phyloP scores from a whole-genome alignment of 352 stramenopile genomes.

The Phytophthora chlamydospora region DNA sequence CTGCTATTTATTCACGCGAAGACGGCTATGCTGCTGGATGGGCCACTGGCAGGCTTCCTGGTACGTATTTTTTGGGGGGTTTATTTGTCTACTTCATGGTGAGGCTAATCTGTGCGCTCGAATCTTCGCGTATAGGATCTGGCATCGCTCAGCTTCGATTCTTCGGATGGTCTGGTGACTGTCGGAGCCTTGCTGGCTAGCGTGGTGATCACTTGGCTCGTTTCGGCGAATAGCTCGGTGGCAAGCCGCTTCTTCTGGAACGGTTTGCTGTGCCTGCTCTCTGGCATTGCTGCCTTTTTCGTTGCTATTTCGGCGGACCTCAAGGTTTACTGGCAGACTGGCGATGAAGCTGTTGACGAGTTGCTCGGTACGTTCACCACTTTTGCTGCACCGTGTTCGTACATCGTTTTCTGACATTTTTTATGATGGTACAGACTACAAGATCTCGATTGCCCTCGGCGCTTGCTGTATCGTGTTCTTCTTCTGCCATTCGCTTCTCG shows the following conservation, averaged over 20 bases:
- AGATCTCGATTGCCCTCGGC: conserved; percentile 79
- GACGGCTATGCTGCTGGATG: conserved; percentile 53
- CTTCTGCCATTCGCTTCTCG: conserved; percentile 67
- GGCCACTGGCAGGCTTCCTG: conserved; percentile 59
- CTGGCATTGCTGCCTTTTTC: conserved; percentile 56
- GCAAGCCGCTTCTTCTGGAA: conserved; percentile 76
- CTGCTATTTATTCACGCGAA: conserved; percentile 81
- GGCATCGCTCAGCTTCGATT: conserved; percentile 57
- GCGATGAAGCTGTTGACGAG: conserved; percentile 60
- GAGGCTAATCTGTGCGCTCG: conserved; percentile 7
- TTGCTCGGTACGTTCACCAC: conserved; percentile 60
- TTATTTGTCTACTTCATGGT: not conserved
- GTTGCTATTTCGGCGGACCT: conserved; percentile 69
- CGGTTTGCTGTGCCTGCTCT: conserved; percentile 62
- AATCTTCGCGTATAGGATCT: conserved; percentile 44
- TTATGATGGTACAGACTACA: conserved; percentile 67
- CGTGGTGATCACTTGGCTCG: conserved; percentile 45
- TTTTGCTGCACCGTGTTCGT: not conserved
- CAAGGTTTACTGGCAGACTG: conserved; percentile 67
- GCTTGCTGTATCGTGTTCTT: conserved; percentile 65
- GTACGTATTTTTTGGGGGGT: conserved; percentile 30
- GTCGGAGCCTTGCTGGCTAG: conserved; percentile 44
- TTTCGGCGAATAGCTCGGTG: conserved; percentile 45
- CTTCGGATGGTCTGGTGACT: conserved; percentile 54
- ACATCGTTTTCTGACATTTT: conserved; percentile 5